These are phyloP conservation scores for Cladosporium halotolerans DNA, from an alignment of 2,329 filamentous ascomycete species.

Conservation along the genomic window DNA sequence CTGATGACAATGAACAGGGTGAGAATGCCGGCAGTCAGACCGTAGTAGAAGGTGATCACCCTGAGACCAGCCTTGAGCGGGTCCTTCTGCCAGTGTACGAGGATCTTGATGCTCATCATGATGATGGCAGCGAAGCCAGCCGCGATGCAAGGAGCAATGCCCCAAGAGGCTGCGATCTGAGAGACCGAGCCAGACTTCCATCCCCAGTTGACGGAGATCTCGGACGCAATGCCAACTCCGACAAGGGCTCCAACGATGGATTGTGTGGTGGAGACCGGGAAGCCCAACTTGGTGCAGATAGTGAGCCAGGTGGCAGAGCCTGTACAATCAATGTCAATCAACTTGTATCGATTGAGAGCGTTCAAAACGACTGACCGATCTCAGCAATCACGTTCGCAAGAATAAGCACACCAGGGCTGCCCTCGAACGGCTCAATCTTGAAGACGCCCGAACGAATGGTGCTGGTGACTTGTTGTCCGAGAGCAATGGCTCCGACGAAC, in stretches of 20 bases:
- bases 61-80: neutral
- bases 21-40: neutral
- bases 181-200: neutral
- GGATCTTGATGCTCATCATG: neutral
- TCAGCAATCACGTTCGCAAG: slow-evolving; percentile 54
- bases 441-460: slow-evolving; percentile 54
- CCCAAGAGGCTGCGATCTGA: slow-evolving; percentile 1
- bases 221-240: slow-evolving; percentile 49
- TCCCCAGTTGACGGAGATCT: slow-evolving; percentile 6
- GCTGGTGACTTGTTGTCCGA: slow-evolving; percentile 47
- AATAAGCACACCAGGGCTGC: slow-evolving; percentile 48
- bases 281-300: slow-evolving; percentile 44
- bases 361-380: slow-evolving; percentile 21
- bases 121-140: neutral
- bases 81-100: neutral
- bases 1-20: slow-evolving; percentile 5
- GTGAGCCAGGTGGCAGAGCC: slow-evolving; percentile 48
- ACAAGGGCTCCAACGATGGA: slow-evolving; percentile 52
- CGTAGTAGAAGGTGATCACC: neutral
- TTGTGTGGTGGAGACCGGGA: slow-evolving; percentile 54
- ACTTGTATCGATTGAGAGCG: neutral
- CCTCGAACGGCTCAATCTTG: slow-evolving; percentile 38
- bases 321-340: neutral
- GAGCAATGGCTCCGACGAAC: slow-evolving; percentile 46
- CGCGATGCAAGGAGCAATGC: neutral